phyloP scores from a whole-genome alignment of 331 rosid species.

The Malus hybrid region DNA sequence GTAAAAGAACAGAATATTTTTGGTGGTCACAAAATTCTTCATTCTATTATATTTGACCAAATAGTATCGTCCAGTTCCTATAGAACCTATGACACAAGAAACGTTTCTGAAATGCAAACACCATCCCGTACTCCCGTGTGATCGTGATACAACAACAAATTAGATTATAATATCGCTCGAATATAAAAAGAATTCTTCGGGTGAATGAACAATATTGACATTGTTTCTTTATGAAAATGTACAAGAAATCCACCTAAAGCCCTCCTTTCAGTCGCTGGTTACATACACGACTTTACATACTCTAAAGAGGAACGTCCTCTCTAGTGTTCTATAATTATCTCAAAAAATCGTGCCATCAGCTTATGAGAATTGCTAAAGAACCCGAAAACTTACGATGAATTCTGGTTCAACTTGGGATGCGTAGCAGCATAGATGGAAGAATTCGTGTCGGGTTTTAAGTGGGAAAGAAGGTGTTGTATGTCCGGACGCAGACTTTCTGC shows the following conservation, averaged over 20 bases:
- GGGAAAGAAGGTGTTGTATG: conserved; percentile 80
- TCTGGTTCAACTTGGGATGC: conserved; percentile 68
- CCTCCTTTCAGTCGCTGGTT: not conserved
- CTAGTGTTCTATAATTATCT: not conserved
- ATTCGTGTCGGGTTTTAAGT: conserved; percentile 67
- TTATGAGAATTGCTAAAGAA: not conserved
- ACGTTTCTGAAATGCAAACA: too few species aligned
- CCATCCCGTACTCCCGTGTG: too few species aligned
- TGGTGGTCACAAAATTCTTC: too few species aligned
- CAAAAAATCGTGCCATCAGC: not conserved
- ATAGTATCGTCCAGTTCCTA: too few species aligned
- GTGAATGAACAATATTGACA: not conserved
- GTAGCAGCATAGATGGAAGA: conserved; percentile 79
- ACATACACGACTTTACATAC: not conserved
- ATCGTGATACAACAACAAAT: too few species aligned
- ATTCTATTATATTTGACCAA: too few species aligned
- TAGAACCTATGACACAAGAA: too few species aligned
- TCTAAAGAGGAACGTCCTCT: not conserved
- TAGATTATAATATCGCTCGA: too few species aligned
- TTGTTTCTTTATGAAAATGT: not conserved
- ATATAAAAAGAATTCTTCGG: too few species aligned
- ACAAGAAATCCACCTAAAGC: not conserved
- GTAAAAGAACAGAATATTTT: too few species aligned
- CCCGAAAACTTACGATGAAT: conserved; percentile 31
- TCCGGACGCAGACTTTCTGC: conserved; percentile 80